phyloP scores from a whole-genome alignment of 495 filamentous ascomycete species.

The Pyronema domesticum region DNA sequence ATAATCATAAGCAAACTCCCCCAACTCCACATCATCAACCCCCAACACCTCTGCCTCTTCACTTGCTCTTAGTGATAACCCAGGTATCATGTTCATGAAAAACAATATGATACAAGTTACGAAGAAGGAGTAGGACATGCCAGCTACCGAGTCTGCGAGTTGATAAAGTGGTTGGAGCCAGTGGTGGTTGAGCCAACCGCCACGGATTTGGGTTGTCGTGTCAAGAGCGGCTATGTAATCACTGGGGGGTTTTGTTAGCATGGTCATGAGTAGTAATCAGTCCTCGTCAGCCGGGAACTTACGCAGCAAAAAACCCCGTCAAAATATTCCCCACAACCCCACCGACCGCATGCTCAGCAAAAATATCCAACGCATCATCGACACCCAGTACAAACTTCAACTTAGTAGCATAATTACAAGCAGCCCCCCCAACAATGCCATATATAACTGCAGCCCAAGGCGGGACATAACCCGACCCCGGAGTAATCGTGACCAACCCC shows the following conservation, averaged over 20 bases:
- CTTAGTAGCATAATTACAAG: conserved; percentile 93
- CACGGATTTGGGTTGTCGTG: conserved; percentile 47
- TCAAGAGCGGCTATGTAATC: conserved; percentile 86
- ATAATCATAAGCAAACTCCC: conserved; percentile 97
- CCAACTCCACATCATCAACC: conserved; percentile 89
- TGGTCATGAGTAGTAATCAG: not conserved
- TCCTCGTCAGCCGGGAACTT: conserved; percentile 27
- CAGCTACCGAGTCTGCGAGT: conserved; percentile 68
- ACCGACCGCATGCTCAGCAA: conserved; percentile 77
- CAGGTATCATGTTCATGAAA: conserved; percentile 71
- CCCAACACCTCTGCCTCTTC: conserved; percentile 82
- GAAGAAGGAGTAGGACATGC: conserved; percentile 71
- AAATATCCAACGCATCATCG: conserved; percentile 88
- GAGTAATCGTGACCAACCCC: conserved; percentile 83
- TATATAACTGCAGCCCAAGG: conserved; percentile 84
- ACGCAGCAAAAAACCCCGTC: conserved; percentile 84
- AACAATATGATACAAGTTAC: conserved; percentile 77
- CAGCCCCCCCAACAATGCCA: conserved; percentile 62
- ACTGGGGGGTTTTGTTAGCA: conserved; percentile 24
- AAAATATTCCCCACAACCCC: conserved; percentile 78
- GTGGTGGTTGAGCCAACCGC: conserved; percentile 82
- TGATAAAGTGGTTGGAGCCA: conserved; percentile 82
- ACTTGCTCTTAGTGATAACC: conserved; percentile 56
- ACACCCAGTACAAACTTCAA: conserved; percentile 75
- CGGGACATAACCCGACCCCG: conserved; percentile 56